These are phyloP conservation scores for Boechera divaricarpa DNA, from an alignment of 345 rosid species.

Conservation along the genomic window DNA sequence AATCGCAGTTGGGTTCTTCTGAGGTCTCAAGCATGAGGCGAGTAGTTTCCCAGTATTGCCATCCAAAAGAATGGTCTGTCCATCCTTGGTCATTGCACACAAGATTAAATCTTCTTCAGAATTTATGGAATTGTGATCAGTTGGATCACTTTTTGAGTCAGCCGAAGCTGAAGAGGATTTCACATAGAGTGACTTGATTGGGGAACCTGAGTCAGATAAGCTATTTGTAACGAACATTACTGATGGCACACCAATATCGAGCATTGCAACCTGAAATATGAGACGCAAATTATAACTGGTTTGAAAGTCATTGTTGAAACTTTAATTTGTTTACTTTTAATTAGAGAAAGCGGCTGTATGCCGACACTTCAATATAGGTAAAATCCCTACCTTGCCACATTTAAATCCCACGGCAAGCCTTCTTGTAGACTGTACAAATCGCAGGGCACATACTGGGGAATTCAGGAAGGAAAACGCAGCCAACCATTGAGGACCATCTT, in stretches of 20 bases:
- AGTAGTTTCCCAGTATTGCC: conserved; percentile 57
- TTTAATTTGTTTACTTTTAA: neutral
- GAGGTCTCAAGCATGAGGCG: conserved; percentile 48
- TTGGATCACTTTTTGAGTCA: too few species aligned
- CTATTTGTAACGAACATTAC: conserved; percentile 66
- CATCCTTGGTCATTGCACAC: conserved; percentile 68
- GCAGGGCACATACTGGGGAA: conserved; percentile 63
- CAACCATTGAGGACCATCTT: conserved; percentile 67
- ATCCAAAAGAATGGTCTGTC: conserved; percentile 60
- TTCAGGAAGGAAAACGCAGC: conserved; percentile 66
- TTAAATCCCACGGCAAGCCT: conserved; percentile 82
- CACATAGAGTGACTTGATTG: conserved; percentile 6
- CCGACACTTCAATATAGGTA: conserved; percentile 21
- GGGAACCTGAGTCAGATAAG: conserved; percentile 56
- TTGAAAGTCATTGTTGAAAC: conserved; percentile 23
- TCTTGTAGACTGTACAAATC: conserved; percentile 57
- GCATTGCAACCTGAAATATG: conserved; percentile 79
- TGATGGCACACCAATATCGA: conserved; percentile 65
- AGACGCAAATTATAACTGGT: conserved; percentile 38
- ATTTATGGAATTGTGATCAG: conserved; percentile 41
- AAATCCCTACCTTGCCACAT: conserved; percentile 71
- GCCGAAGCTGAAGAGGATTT: too few species aligned
- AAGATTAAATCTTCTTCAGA: conserved; percentile 48
- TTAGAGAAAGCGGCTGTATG: neutral
- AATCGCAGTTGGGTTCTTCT: conserved; percentile 56